Conservation (phyloP, 495 filamentous ascomycete genomes). For the Stereocaulon alpinum region DNA sequence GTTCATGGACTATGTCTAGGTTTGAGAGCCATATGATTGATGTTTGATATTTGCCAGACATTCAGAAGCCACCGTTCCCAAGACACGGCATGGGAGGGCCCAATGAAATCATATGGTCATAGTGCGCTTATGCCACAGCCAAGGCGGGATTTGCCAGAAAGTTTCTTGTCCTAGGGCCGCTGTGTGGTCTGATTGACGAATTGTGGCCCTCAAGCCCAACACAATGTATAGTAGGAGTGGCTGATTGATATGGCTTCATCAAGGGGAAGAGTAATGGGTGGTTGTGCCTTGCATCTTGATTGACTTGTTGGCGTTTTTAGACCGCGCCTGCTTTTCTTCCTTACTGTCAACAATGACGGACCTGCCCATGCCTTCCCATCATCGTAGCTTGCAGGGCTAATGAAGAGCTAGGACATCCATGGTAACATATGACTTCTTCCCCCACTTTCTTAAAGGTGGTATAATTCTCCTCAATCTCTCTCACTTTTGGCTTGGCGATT, state of each 20-base stretch:
- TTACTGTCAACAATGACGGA: background rate
- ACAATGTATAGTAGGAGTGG: background rate
- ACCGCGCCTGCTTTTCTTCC: slow-evolving; percentile 1
- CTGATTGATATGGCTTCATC: background rate
- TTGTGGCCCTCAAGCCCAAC: background rate
- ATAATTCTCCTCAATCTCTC: slow-evolving; percentile 1
- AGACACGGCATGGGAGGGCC: slow-evolving; percentile 2
- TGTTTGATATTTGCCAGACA: background rate
- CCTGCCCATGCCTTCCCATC: background rate
- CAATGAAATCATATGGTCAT: slow-evolving; percentile 7
- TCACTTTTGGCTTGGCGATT: background rate
- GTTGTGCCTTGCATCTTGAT: background rate
- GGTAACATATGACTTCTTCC: background rate
- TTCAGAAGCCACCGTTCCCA: background rate
- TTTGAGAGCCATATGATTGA: background rate
- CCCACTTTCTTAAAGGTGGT: background rate
- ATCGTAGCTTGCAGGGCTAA: slow-evolving; percentile 1
- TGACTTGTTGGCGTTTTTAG: background rate
- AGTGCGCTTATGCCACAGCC: slow-evolving; percentile 5
- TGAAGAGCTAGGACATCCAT: background rate
- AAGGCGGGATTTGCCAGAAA: background rate
- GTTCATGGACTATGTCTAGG: background rate
- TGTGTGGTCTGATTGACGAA: background rate
- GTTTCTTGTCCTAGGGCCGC: background rate
- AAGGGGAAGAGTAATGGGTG: background rate